These are phyloP conservation scores for Microstroma glucosiphilum DNA, from an alignment of 1,284 basidiomycete species.

Conservation along the genomic window DNA sequence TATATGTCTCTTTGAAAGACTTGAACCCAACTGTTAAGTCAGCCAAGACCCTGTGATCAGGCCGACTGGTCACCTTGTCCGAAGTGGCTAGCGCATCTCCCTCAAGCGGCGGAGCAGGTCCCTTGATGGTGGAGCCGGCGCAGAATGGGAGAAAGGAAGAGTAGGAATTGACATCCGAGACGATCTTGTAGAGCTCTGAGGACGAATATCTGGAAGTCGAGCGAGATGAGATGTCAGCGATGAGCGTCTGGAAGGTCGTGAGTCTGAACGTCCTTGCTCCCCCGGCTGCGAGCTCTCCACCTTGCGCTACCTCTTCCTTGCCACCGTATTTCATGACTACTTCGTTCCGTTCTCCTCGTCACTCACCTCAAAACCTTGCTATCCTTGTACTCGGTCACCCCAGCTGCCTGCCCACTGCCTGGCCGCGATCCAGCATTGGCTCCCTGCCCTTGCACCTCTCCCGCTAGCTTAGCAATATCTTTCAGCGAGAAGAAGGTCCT, in stretches of 20 bases:
- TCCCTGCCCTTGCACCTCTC: neutral
- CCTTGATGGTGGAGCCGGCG: constrained; percentile 65
- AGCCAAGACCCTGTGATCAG: constrained; percentile 55
- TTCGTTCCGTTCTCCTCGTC: no score
- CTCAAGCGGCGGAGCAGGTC: constrained; percentile 11
- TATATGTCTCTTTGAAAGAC: constrained; percentile 77
- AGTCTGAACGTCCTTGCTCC: no score
- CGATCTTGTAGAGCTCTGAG: constrained; percentile 71
- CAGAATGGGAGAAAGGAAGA: constrained; percentile 84
- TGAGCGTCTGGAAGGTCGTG: no score
- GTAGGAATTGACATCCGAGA: constrained; percentile 82
- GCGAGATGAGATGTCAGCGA: neutral
- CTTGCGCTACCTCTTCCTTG: neutral
- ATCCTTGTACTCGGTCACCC: neutral
- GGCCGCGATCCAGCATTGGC: no score
- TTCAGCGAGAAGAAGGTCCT: neutral
- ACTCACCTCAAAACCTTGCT: neutral
- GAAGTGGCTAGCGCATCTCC: neutral
- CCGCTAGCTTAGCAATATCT: neutral
- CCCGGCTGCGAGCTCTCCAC: no score
- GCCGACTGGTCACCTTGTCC: constrained; percentile 1
- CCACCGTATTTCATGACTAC: neutral
- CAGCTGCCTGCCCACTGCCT: neutral
- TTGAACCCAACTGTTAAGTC: constrained; percentile 85
- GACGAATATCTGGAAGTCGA: constrained; percentile 2